Evolutionary conservation across 805 yeast species (phyloP).

Genomic region (Yamadazyma olivae): DNA sequence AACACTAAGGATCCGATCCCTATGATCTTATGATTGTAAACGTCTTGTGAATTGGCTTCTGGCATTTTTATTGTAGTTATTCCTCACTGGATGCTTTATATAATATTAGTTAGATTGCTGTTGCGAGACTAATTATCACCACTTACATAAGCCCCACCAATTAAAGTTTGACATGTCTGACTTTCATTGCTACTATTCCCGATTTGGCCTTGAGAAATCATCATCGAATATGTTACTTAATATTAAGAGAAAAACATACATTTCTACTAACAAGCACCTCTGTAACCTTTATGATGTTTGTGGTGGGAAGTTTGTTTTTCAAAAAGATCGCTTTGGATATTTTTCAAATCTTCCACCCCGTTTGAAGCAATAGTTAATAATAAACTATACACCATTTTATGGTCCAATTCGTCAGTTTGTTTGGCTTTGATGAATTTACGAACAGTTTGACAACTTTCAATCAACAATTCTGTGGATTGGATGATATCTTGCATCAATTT

Average conservation of each 20-base stretch:
- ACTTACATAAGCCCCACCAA: too few species aligned
- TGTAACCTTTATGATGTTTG: slow-evolving; percentile 27
- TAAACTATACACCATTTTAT: slow-evolving; percentile 43
- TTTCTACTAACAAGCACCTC: slow-evolving; percentile 37
- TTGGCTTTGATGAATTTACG: slow-evolving; percentile 17
- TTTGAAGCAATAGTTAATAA: slow-evolving; percentile 54
- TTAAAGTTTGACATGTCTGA: too few species aligned
- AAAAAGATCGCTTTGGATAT: slow-evolving; percentile 17
- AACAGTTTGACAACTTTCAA: slow-evolving; percentile 44
- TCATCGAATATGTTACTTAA: too few species aligned
- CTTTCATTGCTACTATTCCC: too few species aligned
- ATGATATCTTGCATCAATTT: slow-evolving; percentile 62
- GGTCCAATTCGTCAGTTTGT: slow-evolving; percentile 20
- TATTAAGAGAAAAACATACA: too few species aligned
- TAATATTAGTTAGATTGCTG: too few species aligned
- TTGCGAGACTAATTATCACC: too few species aligned
- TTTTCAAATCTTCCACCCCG: slow-evolving; percentile 42
- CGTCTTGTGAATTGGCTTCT: slow-evolving; percentile 5
- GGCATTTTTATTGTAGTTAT: neutral
- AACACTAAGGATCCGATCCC: slow-evolving; percentile 54
- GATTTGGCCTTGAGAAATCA: too few species aligned
- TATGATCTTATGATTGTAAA: slow-evolving; percentile 18
- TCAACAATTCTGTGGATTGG: slow-evolving; percentile 49
- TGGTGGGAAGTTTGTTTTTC: slow-evolving; percentile 12
- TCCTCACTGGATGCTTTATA: too few species aligned